Conservation (phyloP, 371 early-diverging fungal genomes). For the Apophysomyces variabilis region DNA sequence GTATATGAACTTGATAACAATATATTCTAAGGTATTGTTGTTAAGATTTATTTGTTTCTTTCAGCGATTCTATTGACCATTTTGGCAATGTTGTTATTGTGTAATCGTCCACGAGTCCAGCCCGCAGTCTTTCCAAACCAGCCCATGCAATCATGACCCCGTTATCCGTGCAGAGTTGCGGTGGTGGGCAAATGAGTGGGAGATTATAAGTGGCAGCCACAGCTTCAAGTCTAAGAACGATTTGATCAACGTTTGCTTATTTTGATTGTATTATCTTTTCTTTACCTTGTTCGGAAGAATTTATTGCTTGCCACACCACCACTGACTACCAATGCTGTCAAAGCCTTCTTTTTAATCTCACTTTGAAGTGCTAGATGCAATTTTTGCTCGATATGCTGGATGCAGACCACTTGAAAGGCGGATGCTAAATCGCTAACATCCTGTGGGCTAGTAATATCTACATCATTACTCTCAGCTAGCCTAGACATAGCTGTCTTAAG, state of each 20-base stretch:
- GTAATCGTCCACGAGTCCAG: constrained; percentile 66
- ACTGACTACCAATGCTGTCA: constrained; percentile 75
- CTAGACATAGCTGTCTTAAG: constrained; percentile 69
- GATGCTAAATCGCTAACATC: constrained; percentile 74
- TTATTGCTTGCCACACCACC: constrained; percentile 87
- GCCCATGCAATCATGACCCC: constrained; percentile 94
- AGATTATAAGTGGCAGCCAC: constrained; percentile 51
- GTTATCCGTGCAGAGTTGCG: constrained; percentile 83
- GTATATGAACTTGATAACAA: neutral
- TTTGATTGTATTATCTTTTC: neutral
- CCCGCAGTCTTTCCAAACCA: constrained; percentile 67
- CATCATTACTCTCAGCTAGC: constrained; percentile 46
- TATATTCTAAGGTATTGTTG: neutral
- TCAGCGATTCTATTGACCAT: constrained; percentile 65
- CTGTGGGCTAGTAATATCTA: constrained; percentile 28
- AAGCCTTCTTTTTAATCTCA: constrained; percentile 41
- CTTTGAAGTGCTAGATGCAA: constrained; percentile 60
- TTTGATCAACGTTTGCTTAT: neutral
- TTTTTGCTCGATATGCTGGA: constrained; percentile 73
- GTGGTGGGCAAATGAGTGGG: constrained; percentile 75
- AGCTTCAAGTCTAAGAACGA: constrained; percentile 34
- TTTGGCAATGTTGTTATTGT: constrained; percentile 67
- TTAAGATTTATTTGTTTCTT: constrained; percentile 20
- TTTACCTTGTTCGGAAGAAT: constrained; percentile 50
- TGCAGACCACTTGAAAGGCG: constrained; percentile 72